A percentile compares a stretch with the other conserved stretches of the same genome.
Evolutionary conservation across 495 filamentous ascomycete species (phyloP).

Genomic region (Penicillium atrosanguineum): DNA sequence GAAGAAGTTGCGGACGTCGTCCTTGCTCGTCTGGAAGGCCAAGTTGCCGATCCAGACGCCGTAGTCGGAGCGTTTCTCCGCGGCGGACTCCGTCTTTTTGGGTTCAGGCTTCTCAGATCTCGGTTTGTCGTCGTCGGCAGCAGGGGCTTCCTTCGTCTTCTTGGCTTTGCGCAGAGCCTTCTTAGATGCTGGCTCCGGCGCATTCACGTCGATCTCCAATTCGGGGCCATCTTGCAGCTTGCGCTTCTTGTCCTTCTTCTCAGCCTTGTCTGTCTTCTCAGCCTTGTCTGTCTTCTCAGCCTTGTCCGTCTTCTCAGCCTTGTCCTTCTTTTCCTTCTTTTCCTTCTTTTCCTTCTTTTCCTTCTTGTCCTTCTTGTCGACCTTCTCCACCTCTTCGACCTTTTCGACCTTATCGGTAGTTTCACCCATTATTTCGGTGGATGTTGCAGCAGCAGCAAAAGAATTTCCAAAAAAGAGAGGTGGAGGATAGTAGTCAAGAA

Average conservation of each 20-base stretch:
- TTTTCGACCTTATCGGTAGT: constrained; percentile 18
- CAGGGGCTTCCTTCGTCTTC: constrained; percentile 51
- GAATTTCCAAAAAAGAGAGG: background rate
- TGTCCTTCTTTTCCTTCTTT: constrained; percentile 28
- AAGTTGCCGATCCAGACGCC: constrained; percentile 97
- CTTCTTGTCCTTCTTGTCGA: constrained; percentile 66
- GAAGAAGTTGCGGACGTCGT: constrained; percentile 72
- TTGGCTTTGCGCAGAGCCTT: constrained; percentile 80
- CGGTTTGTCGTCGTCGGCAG: constrained; percentile 20
- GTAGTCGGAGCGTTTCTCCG: constrained; percentile 67
- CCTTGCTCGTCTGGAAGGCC: constrained; percentile 69
- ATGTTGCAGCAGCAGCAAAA: background rate
- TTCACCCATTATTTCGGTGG: background rate
- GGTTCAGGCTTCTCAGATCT: constrained; percentile 31
- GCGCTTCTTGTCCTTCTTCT: constrained; percentile 62
- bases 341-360: background rate
- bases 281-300: background rate
- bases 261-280: constrained; percentile 33
- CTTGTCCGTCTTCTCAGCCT: constrained; percentile 28
- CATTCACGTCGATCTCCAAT: constrained; percentile 82
- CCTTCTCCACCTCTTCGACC: constrained; percentile 30
- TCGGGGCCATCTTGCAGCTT: constrained; percentile 59
- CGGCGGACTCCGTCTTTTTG: constrained; percentile 30
- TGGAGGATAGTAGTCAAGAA: background rate
- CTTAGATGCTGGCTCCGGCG: constrained; percentile 91